Conservation (phyloP, 495 filamentous ascomycete species). For the Thermochaetoides thermophila region DNA sequence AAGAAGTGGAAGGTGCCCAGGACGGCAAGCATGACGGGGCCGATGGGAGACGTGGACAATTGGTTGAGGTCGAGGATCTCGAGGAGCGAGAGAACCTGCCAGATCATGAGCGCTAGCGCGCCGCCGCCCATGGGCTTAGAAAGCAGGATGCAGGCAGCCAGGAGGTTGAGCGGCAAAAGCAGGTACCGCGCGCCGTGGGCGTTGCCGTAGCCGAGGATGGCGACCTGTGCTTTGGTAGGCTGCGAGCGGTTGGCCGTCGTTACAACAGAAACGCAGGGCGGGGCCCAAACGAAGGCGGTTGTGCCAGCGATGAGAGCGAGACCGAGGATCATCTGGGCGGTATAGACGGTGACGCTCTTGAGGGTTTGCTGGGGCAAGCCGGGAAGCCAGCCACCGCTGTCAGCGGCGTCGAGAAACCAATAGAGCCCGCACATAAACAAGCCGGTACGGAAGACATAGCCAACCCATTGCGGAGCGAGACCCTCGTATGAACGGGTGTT, state of each 20-base stretch:
- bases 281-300: constrained; percentile 56
- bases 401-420: constrained; percentile 82
- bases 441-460: constrained; percentile 59
- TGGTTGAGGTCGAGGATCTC: constrained; percentile 77
- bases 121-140: constrained; percentile 92
- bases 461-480: constrained; percentile 68
- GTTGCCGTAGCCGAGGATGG: constrained; percentile 83
- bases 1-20: constrained; percentile 90
- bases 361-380: constrained; percentile 42
- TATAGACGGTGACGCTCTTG: constrained; percentile 55
- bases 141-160: constrained; percentile 59
- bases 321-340: constrained; percentile 64
- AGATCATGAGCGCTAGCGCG: constrained; percentile 59
- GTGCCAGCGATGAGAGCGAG: constrained; percentile 53
- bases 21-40: constrained; percentile 68
- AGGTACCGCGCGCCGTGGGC: constrained; percentile 83
- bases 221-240: constrained; percentile 40
- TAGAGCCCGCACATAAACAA: constrained; percentile 65
- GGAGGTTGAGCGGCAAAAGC: constrained; percentile 63
- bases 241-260: constrained; percentile 23
- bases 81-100: constrained; percentile 73
- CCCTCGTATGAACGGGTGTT: constrained; percentile 74
- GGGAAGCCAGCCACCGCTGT: constrained; percentile 74
- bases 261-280: constrained; percentile 55
- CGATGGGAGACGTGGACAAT: constrained; percentile 54